Evolutionary conservation across 1,284 basidiomycete species (phyloP), one percentile per base, ranked within the genome.

Genomic region (Naganishia cerealis): DNA sequence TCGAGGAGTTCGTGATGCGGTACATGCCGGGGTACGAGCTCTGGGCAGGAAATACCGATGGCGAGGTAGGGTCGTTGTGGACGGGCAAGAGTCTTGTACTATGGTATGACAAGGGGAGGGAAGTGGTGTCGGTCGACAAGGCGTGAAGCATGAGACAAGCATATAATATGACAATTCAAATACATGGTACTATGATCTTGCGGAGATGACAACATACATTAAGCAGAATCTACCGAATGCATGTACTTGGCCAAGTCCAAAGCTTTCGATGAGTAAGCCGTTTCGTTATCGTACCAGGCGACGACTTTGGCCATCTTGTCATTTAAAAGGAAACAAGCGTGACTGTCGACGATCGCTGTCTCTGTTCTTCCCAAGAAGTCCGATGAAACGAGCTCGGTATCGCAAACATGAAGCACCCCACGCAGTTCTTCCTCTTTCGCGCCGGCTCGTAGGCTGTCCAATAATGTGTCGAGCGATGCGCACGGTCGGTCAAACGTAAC

Each of bases 1-100:
- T 95, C 26, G 86, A 86, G 76, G 80, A 78, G 85, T 94, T 80
- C 72, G 86, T 82, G 33, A 73, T 73, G 40, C 67, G 76, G 39
- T 69, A 69, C 24, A 68, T 68, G 67, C 62, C 67, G 13, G 63
- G 52, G 5, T 69, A 69, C 46, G 65, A 66, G 48, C 42, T 66
- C 18, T 66, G 63, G 63, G 33, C 63, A 24, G 62, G 21, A 12
- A 13, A 26, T 33, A 29, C 46, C 15, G 48, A 42, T 16, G 50
- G 46, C 16, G 48, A 53, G 59, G 21, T 39, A 5, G 33, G n/a
- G 36, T 38, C 48, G 21, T 26, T 39, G 40, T 56, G 63, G 63
- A 55, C 9, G 7, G 63, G 63, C 3, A 65, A 43, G 29, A 53
- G 40, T 42, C 18, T 67, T 1, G 33, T 54, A 10, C 21, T 67